A percentile compares a stretch with the other conserved stretches of the same genome.
These are phyloP conservation scores for Trypanosoma theileri DNA, from an alignment of 208 protist species.

Conservation along the genomic window DNA sequence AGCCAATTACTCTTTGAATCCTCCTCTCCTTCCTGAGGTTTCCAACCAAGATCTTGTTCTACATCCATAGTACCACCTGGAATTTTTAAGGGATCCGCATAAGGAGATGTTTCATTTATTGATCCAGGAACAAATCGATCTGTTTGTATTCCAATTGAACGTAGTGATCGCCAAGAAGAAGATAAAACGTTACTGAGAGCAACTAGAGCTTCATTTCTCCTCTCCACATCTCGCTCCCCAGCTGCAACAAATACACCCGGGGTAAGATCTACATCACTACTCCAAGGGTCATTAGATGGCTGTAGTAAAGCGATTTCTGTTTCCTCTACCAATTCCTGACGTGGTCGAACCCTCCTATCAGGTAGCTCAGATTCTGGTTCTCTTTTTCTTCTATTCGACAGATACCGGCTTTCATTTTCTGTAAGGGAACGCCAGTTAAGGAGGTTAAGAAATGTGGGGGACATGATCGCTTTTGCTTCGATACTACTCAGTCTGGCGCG, in stretches of 20 bases:
- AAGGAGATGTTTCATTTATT: constrained; percentile 76
- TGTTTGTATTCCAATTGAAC: constrained; percentile 69
- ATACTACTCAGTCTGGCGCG: constrained; percentile 44
- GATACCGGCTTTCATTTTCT: constrained; percentile 56
- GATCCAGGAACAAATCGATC: constrained; percentile 61
- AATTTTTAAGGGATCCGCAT: constrained; percentile 42
- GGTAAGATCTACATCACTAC: constrained; percentile 33
- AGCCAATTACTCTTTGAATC: constrained; percentile 13
- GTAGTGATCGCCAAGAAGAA: constrained; percentile 51
- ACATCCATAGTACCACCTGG: constrained; percentile 42
- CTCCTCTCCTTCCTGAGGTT: constrained; percentile 14
- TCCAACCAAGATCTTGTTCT: constrained; percentile 51
- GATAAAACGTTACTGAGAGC: constrained; percentile 63
- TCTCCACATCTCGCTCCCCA: constrained; percentile 63
- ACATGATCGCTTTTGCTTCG: constrained; percentile 68
- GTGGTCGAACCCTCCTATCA: constrained; percentile 22
- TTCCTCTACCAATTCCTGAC: constrained; percentile 10
- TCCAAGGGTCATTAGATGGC: constrained; percentile 74
- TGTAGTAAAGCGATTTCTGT: constrained; percentile 21
- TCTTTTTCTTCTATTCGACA: background rate
- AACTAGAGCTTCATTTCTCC: constrained; percentile 55
- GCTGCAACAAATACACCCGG: constrained; percentile 54
- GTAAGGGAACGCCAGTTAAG: constrained; percentile 73
- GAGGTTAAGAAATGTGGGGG: constrained; percentile 88
- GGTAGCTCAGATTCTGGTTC: constrained; percentile 1